A percentile compares a stretch with the other conserved stretches of the same genome.
These are phyloP conservation scores for Phycomyces blakesleeanus DNA, from an alignment of 192 early-diverging fungal genomes.

Conservation along the genomic window DNA sequence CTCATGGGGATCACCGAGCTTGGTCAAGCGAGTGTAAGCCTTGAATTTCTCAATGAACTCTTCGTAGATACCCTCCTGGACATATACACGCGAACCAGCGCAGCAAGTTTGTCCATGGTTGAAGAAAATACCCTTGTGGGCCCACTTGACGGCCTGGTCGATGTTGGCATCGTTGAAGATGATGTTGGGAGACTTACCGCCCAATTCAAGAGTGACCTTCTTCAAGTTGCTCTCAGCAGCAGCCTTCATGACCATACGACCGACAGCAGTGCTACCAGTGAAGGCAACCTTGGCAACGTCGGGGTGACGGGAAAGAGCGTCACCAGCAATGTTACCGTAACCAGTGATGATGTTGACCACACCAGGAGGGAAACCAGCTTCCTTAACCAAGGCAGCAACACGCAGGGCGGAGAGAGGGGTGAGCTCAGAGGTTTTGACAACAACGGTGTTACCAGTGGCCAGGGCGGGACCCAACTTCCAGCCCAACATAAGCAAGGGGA, in stretches of 20 bases:
- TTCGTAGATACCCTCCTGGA: slow-evolving; percentile 65
- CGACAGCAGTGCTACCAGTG: slow-evolving; percentile 72
- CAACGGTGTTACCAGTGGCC: slow-evolving; percentile 70
- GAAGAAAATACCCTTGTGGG: slow-evolving; percentile 65
- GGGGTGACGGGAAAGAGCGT: slow-evolving; percentile 63
- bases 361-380: slow-evolving; percentile 74
- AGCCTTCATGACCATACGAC: slow-evolving; percentile 54
- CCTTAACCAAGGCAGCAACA: slow-evolving; percentile 58
- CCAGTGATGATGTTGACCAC: slow-evolving; percentile 88
- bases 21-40: slow-evolving; percentile 40
- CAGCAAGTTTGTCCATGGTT: slow-evolving; percentile 87
- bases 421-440: slow-evolving; percentile 77
- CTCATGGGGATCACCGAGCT: slow-evolving; percentile 68
- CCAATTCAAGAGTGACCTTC: slow-evolving; percentile 81
- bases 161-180: slow-evolving; percentile 76
- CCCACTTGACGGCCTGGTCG: slow-evolving; percentile 66
- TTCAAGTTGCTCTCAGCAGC: slow-evolving; percentile 65
- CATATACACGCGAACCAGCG: slow-evolving; percentile 74
- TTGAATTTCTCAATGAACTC: slow-evolving; percentile 67
- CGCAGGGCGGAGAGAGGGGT: slow-evolving; percentile 60
- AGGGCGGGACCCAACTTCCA: slow-evolving; percentile 82
- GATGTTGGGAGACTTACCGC: slow-evolving; percentile 83
- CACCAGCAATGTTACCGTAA: slow-evolving; percentile 58
- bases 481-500: slow-evolving; percentile 66
- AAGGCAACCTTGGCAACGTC: slow-evolving; percentile 71